Evolutionary conservation across 495 filamentous ascomycete genomes (phyloP).

Genomic region (Hypoxylon subgilvum): DNA sequence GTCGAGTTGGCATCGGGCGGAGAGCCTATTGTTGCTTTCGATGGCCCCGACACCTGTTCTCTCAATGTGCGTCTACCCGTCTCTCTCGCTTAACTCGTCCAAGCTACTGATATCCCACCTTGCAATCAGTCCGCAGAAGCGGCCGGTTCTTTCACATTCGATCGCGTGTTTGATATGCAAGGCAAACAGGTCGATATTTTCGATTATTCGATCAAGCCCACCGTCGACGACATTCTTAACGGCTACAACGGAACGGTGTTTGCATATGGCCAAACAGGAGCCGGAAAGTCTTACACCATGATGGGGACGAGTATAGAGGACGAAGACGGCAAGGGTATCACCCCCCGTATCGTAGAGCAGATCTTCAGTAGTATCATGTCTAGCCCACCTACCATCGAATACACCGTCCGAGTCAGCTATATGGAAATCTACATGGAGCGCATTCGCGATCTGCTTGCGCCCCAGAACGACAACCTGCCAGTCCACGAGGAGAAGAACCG

Average conservation of each 20-base stretch:
- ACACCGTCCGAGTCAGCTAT: conserved; percentile 95
- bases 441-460: conserved; percentile 89
- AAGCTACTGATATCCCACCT: conserved; percentile 15
- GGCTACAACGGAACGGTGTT: conserved; percentile 99
- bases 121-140: conserved; percentile 77
- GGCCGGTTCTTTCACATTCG: conserved; percentile 89
- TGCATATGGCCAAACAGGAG: conserved; percentile 97
- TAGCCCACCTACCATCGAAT: conserved; percentile 93
- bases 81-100: neutral
- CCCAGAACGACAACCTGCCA: conserved; percentile 93
- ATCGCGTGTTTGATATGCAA: conserved; percentile 93
- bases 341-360: conserved; percentile 95
- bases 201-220: conserved; percentile 93
- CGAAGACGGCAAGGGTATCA: conserved; percentile 86
- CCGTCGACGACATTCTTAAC: conserved; percentile 96
- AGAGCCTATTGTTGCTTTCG: conserved; percentile 86
- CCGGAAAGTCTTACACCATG: conserved; percentile 99
- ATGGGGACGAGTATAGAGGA: conserved; percentile 98
- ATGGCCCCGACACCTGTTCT: conserved; percentile 85
- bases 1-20: conserved; percentile 88
- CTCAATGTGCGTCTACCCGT: conserved; percentile 69
- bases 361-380: conserved; percentile 94
- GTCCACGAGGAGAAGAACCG: conserved; percentile 96
- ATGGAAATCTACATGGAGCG: conserved; percentile 99
- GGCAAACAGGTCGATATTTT: conserved; percentile 90